A percentile compares a stretch with the other conserved stretches of the same genome.
Conservation (phyloP, 495 filamentous ascomycete genomes). For the Penicillium verhagenii region DNA sequence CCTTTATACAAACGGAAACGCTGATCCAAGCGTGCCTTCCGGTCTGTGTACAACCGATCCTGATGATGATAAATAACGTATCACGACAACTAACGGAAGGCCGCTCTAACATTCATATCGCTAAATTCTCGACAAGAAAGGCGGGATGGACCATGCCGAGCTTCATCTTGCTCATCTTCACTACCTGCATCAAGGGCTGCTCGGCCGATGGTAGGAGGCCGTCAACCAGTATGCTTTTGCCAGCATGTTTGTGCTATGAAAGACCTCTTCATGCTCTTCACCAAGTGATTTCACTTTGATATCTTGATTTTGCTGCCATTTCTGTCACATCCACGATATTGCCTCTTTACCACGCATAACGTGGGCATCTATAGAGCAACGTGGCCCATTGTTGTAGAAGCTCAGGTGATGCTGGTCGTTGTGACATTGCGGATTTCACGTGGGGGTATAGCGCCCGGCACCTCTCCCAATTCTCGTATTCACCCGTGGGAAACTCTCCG, state of each 20-base stretch:
- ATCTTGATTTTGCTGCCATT: not conserved
- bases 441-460: slow-evolving; percentile 26
- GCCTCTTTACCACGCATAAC: not conserved
- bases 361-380: slow-evolving; percentile 15
- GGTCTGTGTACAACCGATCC: too few relatives aligned
- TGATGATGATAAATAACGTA: too few relatives aligned
- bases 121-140: too few relatives aligned
- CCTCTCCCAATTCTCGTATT: not conserved
- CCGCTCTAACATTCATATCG: too few relatives aligned
- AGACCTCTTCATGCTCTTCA: not conserved
- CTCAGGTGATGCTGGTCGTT: slow-evolving; percentile 9
- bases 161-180: not conserved
- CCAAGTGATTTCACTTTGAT: not conserved
- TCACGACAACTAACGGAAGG: too few relatives aligned
- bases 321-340: not conserved
- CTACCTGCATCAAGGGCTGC: not conserved
- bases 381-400: slow-evolving; percentile 18
- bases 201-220: not conserved
- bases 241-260: not conserved
- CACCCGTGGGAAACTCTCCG: not conserved
- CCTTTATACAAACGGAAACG: too few relatives aligned
- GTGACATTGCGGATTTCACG: slow-evolving; percentile 14
- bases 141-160: not conserved
- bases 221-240: not conserved
- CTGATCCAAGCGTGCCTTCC: too few relatives aligned